Evolutionary conservation across 2,329 filamentous ascomycete genomes (phyloP).

Genomic region (Neurospora crassa): DNA sequence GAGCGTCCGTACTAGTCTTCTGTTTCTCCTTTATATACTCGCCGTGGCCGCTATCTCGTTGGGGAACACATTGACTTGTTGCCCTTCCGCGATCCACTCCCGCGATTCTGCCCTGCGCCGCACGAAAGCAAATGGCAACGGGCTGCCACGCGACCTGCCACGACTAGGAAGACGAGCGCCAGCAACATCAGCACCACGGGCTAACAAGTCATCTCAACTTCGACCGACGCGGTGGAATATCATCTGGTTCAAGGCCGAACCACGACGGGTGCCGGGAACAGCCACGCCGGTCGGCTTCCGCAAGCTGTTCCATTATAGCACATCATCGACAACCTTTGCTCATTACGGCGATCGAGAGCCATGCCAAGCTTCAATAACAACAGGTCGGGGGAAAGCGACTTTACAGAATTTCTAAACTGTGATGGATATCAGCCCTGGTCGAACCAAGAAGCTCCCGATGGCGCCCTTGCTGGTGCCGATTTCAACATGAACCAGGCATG

Average conservation of each 20-base stretch:
- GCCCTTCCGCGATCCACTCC: background rate
- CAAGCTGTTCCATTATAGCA: background rate
- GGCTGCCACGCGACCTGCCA: background rate
- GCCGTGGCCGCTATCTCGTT: background rate
- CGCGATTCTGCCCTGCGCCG: background rate
- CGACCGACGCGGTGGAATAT: background rate
- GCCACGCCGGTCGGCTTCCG: background rate
- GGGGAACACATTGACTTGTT: background rate
- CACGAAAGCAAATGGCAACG: background rate
- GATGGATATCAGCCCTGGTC: background rate
- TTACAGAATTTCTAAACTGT: background rate
- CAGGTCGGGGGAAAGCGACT: background rate
- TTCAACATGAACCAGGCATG: conserved; percentile 10
- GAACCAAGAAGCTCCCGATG: background rate
- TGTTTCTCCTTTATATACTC: background rate
- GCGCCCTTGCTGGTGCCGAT: conserved; percentile 1
- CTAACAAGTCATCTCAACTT: background rate
- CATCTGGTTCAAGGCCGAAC: background rate
- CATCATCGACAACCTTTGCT: background rate
- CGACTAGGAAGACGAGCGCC: background rate
- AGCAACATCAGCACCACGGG: background rate
- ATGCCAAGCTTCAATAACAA: background rate
- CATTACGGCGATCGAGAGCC: background rate
- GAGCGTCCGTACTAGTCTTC: background rate
- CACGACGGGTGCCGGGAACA: background rate